Conservation (phyloP, 805 yeast genomes). For the Saccharomycopsis vini region DNA sequence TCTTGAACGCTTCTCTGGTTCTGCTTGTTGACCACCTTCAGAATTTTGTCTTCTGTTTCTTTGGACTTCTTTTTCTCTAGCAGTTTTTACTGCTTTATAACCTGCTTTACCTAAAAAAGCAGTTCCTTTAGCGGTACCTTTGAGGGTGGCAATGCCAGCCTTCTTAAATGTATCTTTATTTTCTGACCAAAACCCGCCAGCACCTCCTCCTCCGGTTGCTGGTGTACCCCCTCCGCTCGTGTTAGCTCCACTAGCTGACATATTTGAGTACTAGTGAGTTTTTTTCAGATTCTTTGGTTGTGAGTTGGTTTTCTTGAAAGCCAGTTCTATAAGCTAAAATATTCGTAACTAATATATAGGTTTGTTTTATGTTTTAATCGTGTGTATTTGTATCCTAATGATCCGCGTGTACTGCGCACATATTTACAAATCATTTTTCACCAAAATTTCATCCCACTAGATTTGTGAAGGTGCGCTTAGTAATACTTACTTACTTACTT, state of each 20-base stretch:
- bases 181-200: conserved; percentile 41
- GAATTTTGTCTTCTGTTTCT: conserved; percentile 21
- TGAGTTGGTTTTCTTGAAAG: no score
- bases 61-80: conserved; percentile 36
- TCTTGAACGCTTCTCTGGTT: conserved; percentile 15
- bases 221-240: no score
- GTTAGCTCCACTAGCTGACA: no score
- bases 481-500: no score
- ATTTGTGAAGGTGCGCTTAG: no score
- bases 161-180: conserved; percentile 44
- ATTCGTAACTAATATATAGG: no score
- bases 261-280: no score
- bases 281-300: no score
- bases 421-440: not conserved
- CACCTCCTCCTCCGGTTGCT: not conserved
- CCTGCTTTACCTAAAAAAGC: conserved; percentile 41
- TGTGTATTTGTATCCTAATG: no score
- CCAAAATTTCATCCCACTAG: no score
- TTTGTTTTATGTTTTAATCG: no score
- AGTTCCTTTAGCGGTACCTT: conserved; percentile 44
- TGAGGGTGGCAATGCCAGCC: conserved; percentile 40
- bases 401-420: not conserved
- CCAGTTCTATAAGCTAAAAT: no score
- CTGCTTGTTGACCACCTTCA: conserved; percentile 16
- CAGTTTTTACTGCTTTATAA: conserved; percentile 34